These are phyloP conservation scores for Chloris gayana DNA, from an alignment of 176 grass and related monocot species.

Conservation along the genomic window DNA sequence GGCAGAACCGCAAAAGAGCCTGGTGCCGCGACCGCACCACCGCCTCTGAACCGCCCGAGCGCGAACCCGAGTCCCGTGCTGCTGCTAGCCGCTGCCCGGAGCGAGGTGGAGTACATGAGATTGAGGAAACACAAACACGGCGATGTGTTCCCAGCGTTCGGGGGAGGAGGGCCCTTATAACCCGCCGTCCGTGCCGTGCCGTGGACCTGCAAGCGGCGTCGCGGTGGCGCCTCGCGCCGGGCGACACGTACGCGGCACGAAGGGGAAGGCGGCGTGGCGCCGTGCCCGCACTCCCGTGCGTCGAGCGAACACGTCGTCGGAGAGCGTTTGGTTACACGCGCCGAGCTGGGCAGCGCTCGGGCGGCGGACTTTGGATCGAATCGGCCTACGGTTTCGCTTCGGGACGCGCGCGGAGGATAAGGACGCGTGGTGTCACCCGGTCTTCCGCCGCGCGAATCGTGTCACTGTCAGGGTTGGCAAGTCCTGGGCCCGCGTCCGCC, in stretches of 20 bases:
- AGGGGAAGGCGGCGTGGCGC: background rate
- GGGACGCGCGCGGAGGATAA: background rate
- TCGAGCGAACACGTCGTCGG: background rate
- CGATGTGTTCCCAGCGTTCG: background rate
- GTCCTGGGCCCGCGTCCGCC: background rate
- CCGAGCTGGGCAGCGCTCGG: background rate
- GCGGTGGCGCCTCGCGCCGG: conserved; percentile 13
- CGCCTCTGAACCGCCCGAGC: conserved; percentile 28
- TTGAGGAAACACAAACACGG: background rate
- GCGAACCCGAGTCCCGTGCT: conserved; percentile 34
- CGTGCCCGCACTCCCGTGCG: background rate
- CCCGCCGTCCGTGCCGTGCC: background rate
- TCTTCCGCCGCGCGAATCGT: background rate
- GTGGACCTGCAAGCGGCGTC: background rate
- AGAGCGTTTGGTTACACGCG: background rate
- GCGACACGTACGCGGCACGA: background rate
- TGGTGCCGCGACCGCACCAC: background rate
- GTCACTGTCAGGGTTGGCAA: background rate
- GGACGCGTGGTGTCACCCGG: background rate
- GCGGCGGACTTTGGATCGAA: background rate
- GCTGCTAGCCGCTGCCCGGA: conserved; percentile 35
- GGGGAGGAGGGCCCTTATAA: background rate
- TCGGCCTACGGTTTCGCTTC: background rate
- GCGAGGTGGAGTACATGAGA: conserved; percentile 45
- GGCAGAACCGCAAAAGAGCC: background rate